These are phyloP conservation scores for Cardamine chenopodiifolia DNA, from an alignment of 345 rosid genomes.

Conservation along the genomic window DNA sequence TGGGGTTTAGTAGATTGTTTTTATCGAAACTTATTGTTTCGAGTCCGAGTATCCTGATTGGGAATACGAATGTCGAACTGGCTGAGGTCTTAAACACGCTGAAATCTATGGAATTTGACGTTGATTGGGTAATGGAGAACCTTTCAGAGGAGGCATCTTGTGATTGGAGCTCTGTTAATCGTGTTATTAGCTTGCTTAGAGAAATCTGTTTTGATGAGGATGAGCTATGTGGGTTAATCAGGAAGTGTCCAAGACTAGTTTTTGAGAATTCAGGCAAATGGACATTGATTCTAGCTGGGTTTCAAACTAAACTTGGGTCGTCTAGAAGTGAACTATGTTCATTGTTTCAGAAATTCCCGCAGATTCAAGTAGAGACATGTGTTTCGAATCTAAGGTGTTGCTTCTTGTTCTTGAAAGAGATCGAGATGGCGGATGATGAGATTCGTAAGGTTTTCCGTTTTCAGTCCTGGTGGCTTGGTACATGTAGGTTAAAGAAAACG, in stretches of 20 bases:
- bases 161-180: slow-evolving; percentile 62
- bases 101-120: slow-evolving; percentile 53
- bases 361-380: slow-evolving; percentile 50
- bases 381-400: slow-evolving; percentile 59
- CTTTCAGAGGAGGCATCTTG: slow-evolving; percentile 47
- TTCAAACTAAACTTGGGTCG: slow-evolving; percentile 61
- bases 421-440: slow-evolving; percentile 58
- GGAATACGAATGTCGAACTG: slow-evolving; percentile 54
- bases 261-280: slow-evolving; percentile 59
- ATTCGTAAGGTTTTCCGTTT: slow-evolving; percentile 53
- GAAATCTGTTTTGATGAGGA: slow-evolving; percentile 40
- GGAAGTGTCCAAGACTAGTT: slow-evolving; percentile 58
- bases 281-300: slow-evolving; percentile 52
- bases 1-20: slow-evolving; percentile 57
- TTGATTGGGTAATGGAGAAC: slow-evolving; percentile 55
- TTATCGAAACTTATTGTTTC: slow-evolving; percentile 51
- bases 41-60: slow-evolving; percentile 59
- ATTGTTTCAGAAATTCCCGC: slow-evolving; percentile 59
- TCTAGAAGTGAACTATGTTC: slow-evolving; percentile 48
- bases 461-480: slow-evolving; percentile 56
- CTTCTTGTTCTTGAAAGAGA: slow-evolving; percentile 55
- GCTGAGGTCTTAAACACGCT: slow-evolving; percentile 51
- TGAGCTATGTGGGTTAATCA: slow-evolving; percentile 56
- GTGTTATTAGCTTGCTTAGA: slow-evolving; percentile 51
- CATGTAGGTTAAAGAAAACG: slow-evolving; percentile 58